Percentiles rank a stretch among this genome's conserved stretches.
These are phyloP conservation scores for Mucor sp. DNA, from an alignment of 371 early-diverging fungal species.

Conservation along the genomic window DNA sequence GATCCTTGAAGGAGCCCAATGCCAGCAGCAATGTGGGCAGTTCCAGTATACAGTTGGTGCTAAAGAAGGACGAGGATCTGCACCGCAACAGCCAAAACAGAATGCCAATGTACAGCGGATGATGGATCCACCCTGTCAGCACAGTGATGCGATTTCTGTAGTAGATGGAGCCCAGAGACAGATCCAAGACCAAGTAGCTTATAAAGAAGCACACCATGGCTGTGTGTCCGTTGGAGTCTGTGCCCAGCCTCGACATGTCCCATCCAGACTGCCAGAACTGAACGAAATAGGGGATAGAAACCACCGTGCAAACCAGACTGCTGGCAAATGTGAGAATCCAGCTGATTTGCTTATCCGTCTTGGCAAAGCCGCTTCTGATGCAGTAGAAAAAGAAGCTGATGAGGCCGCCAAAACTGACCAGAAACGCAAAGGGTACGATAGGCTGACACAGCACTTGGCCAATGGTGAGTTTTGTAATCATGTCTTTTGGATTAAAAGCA, in stretches of 20 bases:
- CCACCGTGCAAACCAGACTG: constrained; percentile 35
- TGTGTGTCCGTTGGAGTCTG: constrained; percentile 17
- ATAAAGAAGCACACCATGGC: constrained; percentile 36
- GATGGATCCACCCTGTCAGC: constrained; percentile 60
- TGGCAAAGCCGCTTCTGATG: constrained; percentile 22
- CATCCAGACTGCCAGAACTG: constrained; percentile 34
- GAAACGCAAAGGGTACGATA: constrained; percentile 18
- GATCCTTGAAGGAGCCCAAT: constrained; percentile 33
- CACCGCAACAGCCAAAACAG: constrained; percentile 33
- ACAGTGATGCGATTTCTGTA: constrained; percentile 51
- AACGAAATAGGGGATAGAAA: constrained; percentile 33
- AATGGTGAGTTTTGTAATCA: constrained; percentile 18
- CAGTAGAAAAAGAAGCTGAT: constrained; percentile 30
- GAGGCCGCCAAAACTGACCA: constrained; percentile 13
- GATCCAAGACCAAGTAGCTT: constrained; percentile 45
- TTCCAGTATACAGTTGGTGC: constrained; percentile 37
- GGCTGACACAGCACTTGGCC: constrained; percentile 26
- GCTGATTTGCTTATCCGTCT: constrained; percentile 37
- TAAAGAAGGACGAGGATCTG: constrained; percentile 32
- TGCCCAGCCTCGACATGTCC: constrained; percentile 24
- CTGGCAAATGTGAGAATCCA: constrained; percentile 46
- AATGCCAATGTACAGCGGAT: constrained; percentile 44
- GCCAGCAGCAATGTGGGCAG: constrained; percentile 42
- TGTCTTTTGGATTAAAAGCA: not conserved
- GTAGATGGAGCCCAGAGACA: constrained; percentile 45